phyloP scores from a whole-genome alignment of 1,284 basidiomycete genomes.

The Cronartium ribicola region DNA sequence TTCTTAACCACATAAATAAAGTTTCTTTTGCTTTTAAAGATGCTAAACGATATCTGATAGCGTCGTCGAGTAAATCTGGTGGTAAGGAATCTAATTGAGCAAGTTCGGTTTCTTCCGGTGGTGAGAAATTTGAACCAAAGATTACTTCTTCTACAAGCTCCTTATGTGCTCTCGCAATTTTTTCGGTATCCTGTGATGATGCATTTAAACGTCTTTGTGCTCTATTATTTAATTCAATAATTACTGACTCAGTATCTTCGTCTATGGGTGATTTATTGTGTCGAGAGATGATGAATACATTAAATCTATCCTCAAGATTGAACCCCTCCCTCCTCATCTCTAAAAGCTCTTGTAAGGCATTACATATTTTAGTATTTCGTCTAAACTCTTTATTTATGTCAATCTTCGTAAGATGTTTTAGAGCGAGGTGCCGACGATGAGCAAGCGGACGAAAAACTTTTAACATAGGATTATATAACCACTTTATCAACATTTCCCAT shows the following conservation, averaged over 20 bases:
- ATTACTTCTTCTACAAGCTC: background rate
- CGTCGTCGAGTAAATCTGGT: background rate
- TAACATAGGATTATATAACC: background rate
- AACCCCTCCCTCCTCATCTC: background rate
- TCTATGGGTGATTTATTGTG: background rate
- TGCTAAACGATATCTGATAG: background rate
- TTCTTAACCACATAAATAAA: background rate
- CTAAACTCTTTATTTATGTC: background rate
- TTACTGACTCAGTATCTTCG: background rate
- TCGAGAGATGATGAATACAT: conserved; percentile 2
- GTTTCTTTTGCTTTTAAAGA: background rate
- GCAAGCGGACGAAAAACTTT: background rate
- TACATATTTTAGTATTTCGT: background rate
- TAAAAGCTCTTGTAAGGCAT: background rate
- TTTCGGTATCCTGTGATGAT: background rate
- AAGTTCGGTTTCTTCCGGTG: background rate
- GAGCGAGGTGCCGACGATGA: background rate
- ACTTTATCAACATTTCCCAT: background rate
- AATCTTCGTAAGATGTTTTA: background rate
- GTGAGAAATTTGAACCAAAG: background rate
- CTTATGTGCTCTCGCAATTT: background rate
- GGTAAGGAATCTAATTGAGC: background rate
- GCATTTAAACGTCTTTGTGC: background rate
- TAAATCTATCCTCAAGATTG: background rate
- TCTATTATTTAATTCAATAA: background rate